phyloP scores from a whole-genome alignment of 768 basidiomycete species.

The Crassisporium funariophilum region DNA sequence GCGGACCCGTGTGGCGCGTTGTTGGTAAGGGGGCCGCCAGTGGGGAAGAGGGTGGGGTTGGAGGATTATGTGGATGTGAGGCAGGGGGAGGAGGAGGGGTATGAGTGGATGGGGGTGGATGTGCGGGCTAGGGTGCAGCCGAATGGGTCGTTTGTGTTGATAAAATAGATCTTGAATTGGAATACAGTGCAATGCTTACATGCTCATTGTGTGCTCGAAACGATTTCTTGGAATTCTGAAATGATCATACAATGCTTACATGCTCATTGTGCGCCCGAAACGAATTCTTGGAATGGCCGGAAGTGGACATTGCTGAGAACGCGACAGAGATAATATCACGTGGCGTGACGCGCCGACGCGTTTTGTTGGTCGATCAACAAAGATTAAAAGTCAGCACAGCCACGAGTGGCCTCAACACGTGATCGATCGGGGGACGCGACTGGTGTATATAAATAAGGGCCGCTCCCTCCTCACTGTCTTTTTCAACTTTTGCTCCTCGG shows the following conservation, averaged over 20 bases:
- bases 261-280: too few species aligned
- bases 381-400: slow-evolving; percentile 42
- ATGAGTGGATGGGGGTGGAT: slow-evolving; percentile 29
- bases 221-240: too few species aligned
- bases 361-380: slow-evolving; percentile 37
- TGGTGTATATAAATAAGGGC: slow-evolving; percentile 34
- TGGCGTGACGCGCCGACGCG: slow-evolving; percentile 22
- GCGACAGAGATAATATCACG: too few species aligned
- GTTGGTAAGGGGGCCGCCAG: slow-evolving; percentile 70
- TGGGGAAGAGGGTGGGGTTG: slow-evolving; percentile 53
- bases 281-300: too few species aligned
- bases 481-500: slow-evolving; percentile 23
- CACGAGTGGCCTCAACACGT: slow-evolving; percentile 25
- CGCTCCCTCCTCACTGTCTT: slow-evolving; percentile 9
- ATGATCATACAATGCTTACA: too few species aligned
- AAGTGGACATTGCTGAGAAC: too few species aligned
- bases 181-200: too few species aligned
- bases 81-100: slow-evolving; percentile 16
- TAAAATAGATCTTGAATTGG: slow-evolving; percentile 1
- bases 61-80: slow-evolving; percentile 42
- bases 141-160: slow-evolving; percentile 62
- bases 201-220: too few species aligned
- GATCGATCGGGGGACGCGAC: slow-evolving; percentile 16
- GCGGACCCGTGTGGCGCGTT: slow-evolving; percentile 66
- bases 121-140: slow-evolving; percentile 47